These are phyloP conservation scores for Lipomyces anomalus DNA, from an alignment of 805 yeast genomes.

Conservation along the genomic window DNA sequence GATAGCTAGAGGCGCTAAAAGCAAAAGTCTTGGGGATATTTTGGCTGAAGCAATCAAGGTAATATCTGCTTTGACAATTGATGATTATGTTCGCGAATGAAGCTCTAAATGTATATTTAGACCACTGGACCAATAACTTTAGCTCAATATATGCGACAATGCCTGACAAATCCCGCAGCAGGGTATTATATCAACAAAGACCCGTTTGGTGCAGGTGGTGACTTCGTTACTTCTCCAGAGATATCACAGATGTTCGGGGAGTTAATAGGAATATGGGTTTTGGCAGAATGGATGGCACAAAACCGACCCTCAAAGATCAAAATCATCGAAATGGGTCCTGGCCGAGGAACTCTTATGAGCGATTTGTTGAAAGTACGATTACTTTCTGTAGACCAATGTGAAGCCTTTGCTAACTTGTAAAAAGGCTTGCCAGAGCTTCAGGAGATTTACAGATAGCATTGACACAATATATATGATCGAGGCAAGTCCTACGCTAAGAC, in stretches of 20 bases:
- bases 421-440: constrained; percentile 14
- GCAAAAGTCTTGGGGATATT: constrained; percentile 29
- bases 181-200: constrained; percentile 78
- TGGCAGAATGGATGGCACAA: constrained; percentile 51
- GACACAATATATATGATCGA: constrained; percentile 53
- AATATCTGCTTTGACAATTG: not conserved
- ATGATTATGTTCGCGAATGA: not conserved
- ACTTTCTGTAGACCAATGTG: not conserved
- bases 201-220: constrained; percentile 66
- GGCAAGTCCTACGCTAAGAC: constrained; percentile 60
- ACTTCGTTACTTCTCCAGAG: constrained; percentile 81
- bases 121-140: constrained; percentile 74
- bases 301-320: constrained; percentile 46
- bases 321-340: constrained; percentile 78
- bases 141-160: constrained; percentile 72
- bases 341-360: constrained; percentile 70
- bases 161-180: constrained; percentile 66
- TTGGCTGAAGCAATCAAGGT: constrained; percentile 33
- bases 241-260: constrained; percentile 85
- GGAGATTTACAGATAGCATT: constrained; percentile 34
- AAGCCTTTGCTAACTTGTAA: not conserved
- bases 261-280: constrained; percentile 66
- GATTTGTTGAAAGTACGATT: constrained; percentile 46
- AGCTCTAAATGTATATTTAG: too few species aligned
- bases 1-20: too few species aligned